phyloP scores from a whole-genome alignment of 805 yeast genomes.

The Pichia deserticola region DNA sequence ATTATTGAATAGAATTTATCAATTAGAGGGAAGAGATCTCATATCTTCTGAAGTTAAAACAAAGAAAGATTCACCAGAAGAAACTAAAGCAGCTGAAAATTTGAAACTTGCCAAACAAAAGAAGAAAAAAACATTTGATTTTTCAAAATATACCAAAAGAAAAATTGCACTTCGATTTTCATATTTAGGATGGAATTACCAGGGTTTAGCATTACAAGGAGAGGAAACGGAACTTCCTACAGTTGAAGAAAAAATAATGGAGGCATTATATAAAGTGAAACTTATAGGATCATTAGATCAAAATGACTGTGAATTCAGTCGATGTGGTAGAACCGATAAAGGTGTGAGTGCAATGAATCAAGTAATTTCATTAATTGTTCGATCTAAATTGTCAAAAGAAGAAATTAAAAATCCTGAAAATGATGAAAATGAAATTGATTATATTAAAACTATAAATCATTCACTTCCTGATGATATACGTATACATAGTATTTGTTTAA shows the following conservation, averaged over 20 bases:
- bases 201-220: constrained; percentile 78
- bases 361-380: constrained; percentile 70
- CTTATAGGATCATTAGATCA: constrained; percentile 57
- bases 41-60: not conserved
- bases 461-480: constrained; percentile 75
- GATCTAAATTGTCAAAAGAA: constrained; percentile 59
- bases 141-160: constrained; percentile 53
- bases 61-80: too few species aligned
- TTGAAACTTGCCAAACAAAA: constrained; percentile 3
- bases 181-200: constrained; percentile 91
- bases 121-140: constrained; percentile 50
- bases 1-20: constrained; percentile 47
- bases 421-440: constrained; percentile 69
- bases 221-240: constrained; percentile 78
- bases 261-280: constrained; percentile 61
- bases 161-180: constrained; percentile 77
- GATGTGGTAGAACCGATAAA: constrained; percentile 92
- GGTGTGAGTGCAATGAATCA: constrained; percentile 98
- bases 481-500: constrained; percentile 70
- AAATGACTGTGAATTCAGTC: constrained; percentile 60
- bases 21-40: constrained; percentile 40
- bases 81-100: not conserved
- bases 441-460: constrained; percentile 66
- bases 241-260: constrained; percentile 68
- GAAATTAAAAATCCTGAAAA: constrained; percentile 50